These are phyloP conservation scores for Scheffersomyces illinoinensis DNA, from an alignment of 1,139 yeast genomes.

Conservation along the genomic window DNA sequence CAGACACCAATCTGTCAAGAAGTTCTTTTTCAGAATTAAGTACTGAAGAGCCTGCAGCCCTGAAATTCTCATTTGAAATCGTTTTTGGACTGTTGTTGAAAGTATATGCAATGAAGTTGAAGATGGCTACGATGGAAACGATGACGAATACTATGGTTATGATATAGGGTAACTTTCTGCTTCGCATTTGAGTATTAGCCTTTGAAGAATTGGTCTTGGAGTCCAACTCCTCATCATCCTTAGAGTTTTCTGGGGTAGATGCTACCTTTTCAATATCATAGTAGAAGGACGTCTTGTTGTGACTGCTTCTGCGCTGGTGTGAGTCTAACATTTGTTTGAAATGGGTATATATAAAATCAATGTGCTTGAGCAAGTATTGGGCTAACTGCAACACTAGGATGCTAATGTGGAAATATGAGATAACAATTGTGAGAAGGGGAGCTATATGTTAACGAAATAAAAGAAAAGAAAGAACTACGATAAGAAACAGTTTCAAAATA, in stretches of 20 bases:
- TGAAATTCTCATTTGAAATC: background rate
- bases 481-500: background rate
- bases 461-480: too few species aligned
- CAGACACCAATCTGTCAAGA: background rate
- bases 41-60: background rate
- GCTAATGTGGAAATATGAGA: background rate
- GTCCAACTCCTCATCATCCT: background rate
- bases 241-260: background rate
- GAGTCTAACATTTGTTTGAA: conserved; percentile 6
- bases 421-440: background rate
- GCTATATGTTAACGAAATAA: background rate
- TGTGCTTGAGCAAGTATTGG: background rate
- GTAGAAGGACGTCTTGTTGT: conserved; percentile 13
- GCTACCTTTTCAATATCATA: conserved; percentile 16
- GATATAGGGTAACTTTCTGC: background rate
- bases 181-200: background rate
- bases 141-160: background rate
- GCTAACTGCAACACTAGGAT: too few species aligned
- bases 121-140: background rate
- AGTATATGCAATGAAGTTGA: background rate
- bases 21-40: background rate
- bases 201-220: conserved; percentile 8
- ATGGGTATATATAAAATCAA: too few species aligned
- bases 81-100: background rate
- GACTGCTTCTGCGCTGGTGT: conserved; percentile 10